These are phyloP conservation scores for Fragaria nilgerrensis DNA, from an alignment of 306 rosid species.

Conservation along the genomic window DNA sequence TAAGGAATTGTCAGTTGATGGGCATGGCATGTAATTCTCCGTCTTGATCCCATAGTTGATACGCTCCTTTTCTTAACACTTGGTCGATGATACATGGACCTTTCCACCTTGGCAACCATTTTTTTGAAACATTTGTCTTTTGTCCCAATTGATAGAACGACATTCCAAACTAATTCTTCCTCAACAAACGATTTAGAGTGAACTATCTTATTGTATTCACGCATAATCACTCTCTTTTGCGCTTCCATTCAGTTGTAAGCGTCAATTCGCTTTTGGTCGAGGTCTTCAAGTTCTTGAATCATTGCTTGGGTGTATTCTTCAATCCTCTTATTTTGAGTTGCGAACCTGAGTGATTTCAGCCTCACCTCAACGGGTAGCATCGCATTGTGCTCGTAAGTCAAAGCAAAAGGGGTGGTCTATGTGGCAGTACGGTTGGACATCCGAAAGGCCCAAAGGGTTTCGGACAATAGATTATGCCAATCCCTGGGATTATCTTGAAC, in stretches of 20 bases:
- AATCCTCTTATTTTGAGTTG: not conserved
- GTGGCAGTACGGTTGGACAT: too few species aligned
- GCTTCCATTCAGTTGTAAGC: not conserved
- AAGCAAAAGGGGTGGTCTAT: too few species aligned
- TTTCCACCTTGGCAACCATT: not conserved
- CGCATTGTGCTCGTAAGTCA: too few species aligned
- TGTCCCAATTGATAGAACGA: not conserved
- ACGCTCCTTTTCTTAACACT: not conserved
- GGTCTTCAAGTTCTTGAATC: not conserved
- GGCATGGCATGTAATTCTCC: not conserved
- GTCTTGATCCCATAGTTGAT: not conserved
- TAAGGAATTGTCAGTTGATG: not conserved
- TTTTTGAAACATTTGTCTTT: too few species aligned
- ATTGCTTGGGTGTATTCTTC: not conserved
- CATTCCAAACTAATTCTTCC: not conserved
- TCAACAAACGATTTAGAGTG: not conserved
- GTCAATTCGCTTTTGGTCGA: not conserved
- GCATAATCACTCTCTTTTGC: conserved; percentile 35
- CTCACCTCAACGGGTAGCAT: too few species aligned
- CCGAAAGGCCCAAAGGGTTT: too few species aligned
- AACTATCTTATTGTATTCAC: not conserved
- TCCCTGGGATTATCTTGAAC: too few species aligned
- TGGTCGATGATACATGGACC: not conserved
- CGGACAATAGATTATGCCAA: too few species aligned
- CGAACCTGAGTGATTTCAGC: not conserved